Conservation (phyloP, 306 rosid species). For the Pachyrhizus erosus region DNA sequence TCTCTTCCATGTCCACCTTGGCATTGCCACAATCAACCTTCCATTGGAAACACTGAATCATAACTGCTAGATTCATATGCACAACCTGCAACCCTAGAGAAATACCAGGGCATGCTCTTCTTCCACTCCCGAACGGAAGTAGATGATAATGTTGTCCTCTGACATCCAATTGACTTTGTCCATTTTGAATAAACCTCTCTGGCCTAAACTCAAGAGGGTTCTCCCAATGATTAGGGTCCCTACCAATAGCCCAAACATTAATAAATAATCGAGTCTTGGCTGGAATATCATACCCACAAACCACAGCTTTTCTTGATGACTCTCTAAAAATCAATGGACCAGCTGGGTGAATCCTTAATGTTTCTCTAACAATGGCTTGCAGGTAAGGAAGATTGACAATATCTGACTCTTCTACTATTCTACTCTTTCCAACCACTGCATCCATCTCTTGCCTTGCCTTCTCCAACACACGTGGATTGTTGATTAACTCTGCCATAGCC, state of each 20-base stretch:
- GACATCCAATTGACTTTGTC: conserved; percentile 44
- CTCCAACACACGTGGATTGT: conserved; percentile 56
- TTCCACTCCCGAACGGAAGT: conserved; percentile 76
- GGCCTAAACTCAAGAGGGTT: conserved; percentile 62
- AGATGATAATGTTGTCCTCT: conserved; percentile 64
- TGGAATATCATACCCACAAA: conserved; percentile 60
- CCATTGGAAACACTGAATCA: conserved; percentile 71
- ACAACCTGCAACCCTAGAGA: conserved; percentile 55
- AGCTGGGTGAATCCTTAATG: conserved; percentile 65
- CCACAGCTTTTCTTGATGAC: conserved; percentile 40
- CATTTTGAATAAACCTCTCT: conserved; percentile 53
- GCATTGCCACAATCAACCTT: conserved; percentile 45
- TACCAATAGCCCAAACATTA: conserved; percentile 69
- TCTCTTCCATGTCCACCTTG: conserved; percentile 60
- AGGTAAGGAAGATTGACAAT: conserved; percentile 61
- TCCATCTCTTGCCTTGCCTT: conserved; percentile 64
- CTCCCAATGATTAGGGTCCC: conserved; percentile 61
- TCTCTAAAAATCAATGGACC: conserved; percentile 58
- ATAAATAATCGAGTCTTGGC: conserved; percentile 53
- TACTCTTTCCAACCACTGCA: conserved; percentile 53
- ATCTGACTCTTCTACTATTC: conserved; percentile 63
- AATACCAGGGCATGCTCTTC: conserved; percentile 66
- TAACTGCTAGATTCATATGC: conserved; percentile 52
- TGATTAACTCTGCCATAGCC: conserved; percentile 74
- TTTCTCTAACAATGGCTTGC: conserved; percentile 67